Percentiles rank a stretch among this genome's conserved stretches.
Evolutionary conservation across 352 stramenopile species (phyloP).

Genomic region (Thalassiosira ordinaria): DNA sequence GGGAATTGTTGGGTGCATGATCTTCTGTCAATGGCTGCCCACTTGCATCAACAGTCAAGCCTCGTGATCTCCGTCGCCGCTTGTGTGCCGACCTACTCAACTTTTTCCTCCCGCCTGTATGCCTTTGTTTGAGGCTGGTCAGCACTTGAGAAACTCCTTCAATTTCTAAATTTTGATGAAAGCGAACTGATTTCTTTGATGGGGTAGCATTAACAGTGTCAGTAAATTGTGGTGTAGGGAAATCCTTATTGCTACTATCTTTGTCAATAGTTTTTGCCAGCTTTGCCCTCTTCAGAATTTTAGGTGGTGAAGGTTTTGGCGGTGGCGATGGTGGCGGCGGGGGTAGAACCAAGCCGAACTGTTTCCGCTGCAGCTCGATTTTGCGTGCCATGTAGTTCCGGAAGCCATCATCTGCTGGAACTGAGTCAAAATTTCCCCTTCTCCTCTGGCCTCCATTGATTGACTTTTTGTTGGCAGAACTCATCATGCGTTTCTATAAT

Average conservation of each 20-base stretch:
- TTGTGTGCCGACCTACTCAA: slow-evolving; percentile 15
- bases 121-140: slow-evolving; percentile 51
- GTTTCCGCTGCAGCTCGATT: slow-evolving; percentile 80
- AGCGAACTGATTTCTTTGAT: slow-evolving; percentile 52
- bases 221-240: slow-evolving; percentile 23
- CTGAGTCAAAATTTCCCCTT: slow-evolving; percentile 44
- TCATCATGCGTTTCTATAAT: not conserved
- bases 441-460: slow-evolving; percentile 16
- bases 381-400: slow-evolving; percentile 84
- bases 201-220: not conserved
- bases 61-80: slow-evolving; percentile 9
- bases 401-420: slow-evolving; percentile 77
- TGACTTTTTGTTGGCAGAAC: slow-evolving; percentile 4
- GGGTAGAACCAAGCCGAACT: slow-evolving; percentile 77
- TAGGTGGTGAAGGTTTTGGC: slow-evolving; percentile 14
- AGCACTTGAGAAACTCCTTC: slow-evolving; percentile 51
- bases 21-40: slow-evolving; percentile 10
- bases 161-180: slow-evolving; percentile 47
- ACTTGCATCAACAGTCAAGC: not conserved
- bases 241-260: slow-evolving; percentile 4
- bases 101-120: slow-evolving; percentile 27
- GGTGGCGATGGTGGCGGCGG: slow-evolving; percentile 56
- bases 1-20: not conserved
- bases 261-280: not conserved
- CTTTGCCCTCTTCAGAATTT: slow-evolving; percentile 27